A percentile compares a stretch with the other conserved stretches of the same genome.
Evolutionary conservation across 768 basidiomycete genomes (phyloP).

Genomic region (Daedaleopsis sinensis): DNA sequence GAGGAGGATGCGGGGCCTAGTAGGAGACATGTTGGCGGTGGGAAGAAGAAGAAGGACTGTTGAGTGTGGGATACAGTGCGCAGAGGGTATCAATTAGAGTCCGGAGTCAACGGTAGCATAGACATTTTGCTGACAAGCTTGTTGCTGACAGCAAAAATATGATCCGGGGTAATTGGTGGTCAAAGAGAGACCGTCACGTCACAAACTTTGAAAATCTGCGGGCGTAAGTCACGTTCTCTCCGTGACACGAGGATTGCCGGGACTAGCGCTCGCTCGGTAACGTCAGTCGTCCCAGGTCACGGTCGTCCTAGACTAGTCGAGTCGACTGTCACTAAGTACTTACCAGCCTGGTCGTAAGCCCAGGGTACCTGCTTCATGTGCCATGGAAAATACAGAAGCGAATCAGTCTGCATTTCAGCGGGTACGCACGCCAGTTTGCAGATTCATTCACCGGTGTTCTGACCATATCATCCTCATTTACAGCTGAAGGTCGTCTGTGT

Average conservation of each 20-base stretch:
- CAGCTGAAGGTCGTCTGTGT: slow-evolving; percentile 76
- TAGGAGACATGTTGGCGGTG: neutral
- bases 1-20: slow-evolving; percentile 58
- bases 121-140: neutral
- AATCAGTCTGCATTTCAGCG: slow-evolving; percentile 40
- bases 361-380: neutral
- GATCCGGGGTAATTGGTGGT: neutral
- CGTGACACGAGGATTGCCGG: too few species aligned
- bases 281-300: too few species aligned
- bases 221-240: too few species aligned
- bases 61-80: neutral
- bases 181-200: neutral
- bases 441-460: neutral
- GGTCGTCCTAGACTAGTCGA: too few species aligned
- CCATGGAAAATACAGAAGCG: slow-evolving; percentile 2
- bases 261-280: too few species aligned
- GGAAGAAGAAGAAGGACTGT: neutral
- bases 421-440: slow-evolving; percentile 29
- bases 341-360: too few species aligned
- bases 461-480: neutral
- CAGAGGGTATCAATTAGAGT: neutral
- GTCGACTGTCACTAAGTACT: too few species aligned
- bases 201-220: too few species aligned
- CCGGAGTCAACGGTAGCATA: neutral
- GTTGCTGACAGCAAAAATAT: neutral